Evolutionary conservation across 345 rosid species (phyloP).

Genomic region (Psidium friedrichsthalianum): DNA sequence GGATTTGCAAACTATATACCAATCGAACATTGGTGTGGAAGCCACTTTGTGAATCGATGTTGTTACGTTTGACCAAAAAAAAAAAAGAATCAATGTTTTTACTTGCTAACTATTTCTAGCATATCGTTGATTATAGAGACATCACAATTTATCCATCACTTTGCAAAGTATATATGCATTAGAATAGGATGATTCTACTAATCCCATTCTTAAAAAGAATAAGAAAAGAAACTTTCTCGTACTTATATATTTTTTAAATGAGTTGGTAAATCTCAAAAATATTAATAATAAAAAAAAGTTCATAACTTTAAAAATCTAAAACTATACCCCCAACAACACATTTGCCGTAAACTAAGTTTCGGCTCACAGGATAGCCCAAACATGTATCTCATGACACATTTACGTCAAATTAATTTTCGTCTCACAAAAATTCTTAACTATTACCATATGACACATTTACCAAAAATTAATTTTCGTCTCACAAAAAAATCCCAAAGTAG

Average conservation of each 20-base stretch:
- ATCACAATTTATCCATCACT: not conserved
- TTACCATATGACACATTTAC: not conserved
- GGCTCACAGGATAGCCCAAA: not conserved
- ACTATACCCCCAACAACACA: not conserved
- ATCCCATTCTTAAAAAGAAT: not conserved
- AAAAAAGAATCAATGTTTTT: not conserved
- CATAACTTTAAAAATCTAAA: not conserved
- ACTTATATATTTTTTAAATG: not conserved
- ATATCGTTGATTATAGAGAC: not conserved
- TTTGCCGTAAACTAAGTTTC: not conserved
- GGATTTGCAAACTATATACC: not conserved
- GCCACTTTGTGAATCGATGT: not conserved
- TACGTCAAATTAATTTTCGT: accelerated
- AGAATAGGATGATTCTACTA: not conserved
- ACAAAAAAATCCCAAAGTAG: not conserved
- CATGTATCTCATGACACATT: accelerated
- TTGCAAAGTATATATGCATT: not conserved
- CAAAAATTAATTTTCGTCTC: not conserved
- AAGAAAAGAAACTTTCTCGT: not conserved
- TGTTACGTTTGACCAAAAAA: not conserved
- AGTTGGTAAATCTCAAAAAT: not conserved
- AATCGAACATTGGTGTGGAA: not conserved
- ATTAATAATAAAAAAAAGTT: not conserved
- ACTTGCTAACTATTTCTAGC: not conserved
- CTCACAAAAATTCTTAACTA: accelerated